Evolutionary conservation across 2,329 filamentous ascomycete genomes (phyloP).

Genomic region (Helotiales sp.): DNA sequence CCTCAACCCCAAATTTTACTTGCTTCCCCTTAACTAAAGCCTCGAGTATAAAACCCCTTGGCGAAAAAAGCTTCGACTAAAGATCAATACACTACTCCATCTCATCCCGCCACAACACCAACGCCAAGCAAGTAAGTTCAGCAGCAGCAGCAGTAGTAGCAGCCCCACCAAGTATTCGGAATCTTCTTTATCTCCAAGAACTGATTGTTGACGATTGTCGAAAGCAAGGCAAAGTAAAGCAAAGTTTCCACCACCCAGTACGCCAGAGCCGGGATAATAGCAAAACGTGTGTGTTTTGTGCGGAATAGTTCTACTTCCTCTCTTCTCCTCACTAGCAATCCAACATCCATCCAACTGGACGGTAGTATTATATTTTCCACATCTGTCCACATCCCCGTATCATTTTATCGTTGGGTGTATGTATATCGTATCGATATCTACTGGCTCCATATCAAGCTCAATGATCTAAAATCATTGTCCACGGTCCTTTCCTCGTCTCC

Average conservation of each 20-base stretch:
- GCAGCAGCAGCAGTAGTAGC: too few relatives aligned
- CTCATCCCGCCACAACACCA: neutral
- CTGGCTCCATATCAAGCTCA: neutral
- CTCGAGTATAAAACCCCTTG: neutral
- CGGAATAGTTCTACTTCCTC: neutral
- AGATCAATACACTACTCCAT: neutral
- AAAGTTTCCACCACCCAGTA: neutral
- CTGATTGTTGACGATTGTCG: too few relatives aligned
- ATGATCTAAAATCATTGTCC: constrained; percentile 12
- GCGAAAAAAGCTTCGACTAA: neutral
- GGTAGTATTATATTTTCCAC: neutral
- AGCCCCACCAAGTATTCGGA: neutral
- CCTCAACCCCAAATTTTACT: neutral
- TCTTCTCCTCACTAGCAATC: neutral
- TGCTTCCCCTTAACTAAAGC: neutral
- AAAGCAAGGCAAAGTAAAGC: neutral
- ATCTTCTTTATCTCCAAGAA: neutral
- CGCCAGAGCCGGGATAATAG: neutral
- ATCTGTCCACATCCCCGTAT: neutral
- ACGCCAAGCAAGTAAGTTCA: neutral
- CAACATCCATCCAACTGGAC: neutral
- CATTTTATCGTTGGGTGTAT: neutral
- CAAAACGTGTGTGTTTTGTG: neutral
- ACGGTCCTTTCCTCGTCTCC: constrained; percentile 74
- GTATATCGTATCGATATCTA: neutral